Evolutionary conservation across 2,329 filamentous ascomycete species (phyloP).

Genomic region (Curvularia sp.): DNA sequence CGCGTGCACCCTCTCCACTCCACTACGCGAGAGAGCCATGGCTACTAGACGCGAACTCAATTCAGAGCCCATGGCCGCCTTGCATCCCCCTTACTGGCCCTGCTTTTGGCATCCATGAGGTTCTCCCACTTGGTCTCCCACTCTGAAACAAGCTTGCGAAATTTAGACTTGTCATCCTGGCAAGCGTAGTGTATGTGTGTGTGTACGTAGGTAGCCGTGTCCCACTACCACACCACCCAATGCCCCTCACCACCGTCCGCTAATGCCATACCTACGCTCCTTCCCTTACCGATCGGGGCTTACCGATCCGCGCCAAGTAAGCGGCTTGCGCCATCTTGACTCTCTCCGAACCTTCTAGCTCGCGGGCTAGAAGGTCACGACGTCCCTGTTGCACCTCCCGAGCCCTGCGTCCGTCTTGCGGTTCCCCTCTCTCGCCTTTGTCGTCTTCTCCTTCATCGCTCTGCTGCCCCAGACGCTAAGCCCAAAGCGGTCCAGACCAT

Average conservation of each 20-base stretch:
- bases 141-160: conserved; percentile 31
- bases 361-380: conserved; percentile 17
- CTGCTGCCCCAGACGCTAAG: not conserved
- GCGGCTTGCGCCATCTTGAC: conserved; percentile 23
- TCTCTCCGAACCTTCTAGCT: conserved; percentile 26
- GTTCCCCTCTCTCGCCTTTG: conserved; percentile 6
- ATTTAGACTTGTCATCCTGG: conserved; percentile 17
- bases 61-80: conserved; percentile 4
- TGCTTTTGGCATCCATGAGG: conserved; percentile 10
- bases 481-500: not conserved
- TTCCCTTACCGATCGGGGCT: conserved; percentile 19
- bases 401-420: not conserved
- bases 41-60: conserved; percentile 9
- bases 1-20: not conserved
- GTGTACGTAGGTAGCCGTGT: not conserved
- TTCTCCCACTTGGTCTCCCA: not conserved
- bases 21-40: not conserved
- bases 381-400: not conserved
- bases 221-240: not conserved
- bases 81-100: conserved; percentile 3
- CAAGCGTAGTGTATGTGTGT: conserved; percentile 10
- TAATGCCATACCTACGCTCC: conserved; percentile 11
- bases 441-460: not conserved
- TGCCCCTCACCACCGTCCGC: conserved; percentile 7
- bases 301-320: conserved; percentile 12